These are phyloP conservation scores for Penicillium lagena DNA, from an alignment of 495 filamentous ascomycete species.

Conservation along the genomic window DNA sequence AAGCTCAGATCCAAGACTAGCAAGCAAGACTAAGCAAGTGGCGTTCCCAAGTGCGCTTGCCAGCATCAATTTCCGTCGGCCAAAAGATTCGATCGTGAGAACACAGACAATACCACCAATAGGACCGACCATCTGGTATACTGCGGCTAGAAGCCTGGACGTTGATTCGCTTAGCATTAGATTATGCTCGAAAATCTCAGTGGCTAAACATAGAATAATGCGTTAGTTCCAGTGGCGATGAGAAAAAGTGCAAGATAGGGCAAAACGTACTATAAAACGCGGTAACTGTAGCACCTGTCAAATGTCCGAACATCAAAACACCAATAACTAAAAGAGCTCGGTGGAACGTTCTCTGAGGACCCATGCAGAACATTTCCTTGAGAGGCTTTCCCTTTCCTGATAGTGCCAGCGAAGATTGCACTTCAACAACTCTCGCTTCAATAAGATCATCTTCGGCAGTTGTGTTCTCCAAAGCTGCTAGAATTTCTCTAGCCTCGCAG, in stretches of 20 bases:
- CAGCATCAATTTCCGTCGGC: slow-evolving; percentile 14
- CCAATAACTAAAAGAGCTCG: slow-evolving; percentile 12
- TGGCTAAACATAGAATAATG: slow-evolving; percentile 2
- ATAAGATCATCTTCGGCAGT: slow-evolving; percentile 16
- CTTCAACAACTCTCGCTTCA: slow-evolving; percentile 10
- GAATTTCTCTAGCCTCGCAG: slow-evolving; percentile 21
- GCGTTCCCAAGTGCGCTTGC: slow-evolving; percentile 30
- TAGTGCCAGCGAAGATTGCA: slow-evolving; percentile 12
- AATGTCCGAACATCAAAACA: slow-evolving; percentile 13
- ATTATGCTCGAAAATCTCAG: slow-evolving; percentile 17
- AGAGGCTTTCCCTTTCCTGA: slow-evolving; percentile 4
- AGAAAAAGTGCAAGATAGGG: no score
- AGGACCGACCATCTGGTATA: slow-evolving; percentile 13
- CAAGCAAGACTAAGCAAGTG: slow-evolving; percentile 34
- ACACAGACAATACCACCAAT: slow-evolving; percentile 13
- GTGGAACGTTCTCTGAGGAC: slow-evolving; percentile 15
- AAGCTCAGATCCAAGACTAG: slow-evolving; percentile 11
- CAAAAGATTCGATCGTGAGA: slow-evolving; percentile 14
- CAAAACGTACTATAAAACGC: slow-evolving; percentile 19
- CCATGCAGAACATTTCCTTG: slow-evolving; percentile 12
- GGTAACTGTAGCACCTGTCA: slow-evolving; percentile 17
- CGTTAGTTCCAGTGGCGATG: background rate
- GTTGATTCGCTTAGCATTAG: slow-evolving; percentile 10
- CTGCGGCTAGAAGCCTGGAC: slow-evolving; percentile 13
- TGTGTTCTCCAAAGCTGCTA: slow-evolving; percentile 36